Conservation (phyloP, 176 grass and related monocot species). For the Leersia perrieri region DNA sequence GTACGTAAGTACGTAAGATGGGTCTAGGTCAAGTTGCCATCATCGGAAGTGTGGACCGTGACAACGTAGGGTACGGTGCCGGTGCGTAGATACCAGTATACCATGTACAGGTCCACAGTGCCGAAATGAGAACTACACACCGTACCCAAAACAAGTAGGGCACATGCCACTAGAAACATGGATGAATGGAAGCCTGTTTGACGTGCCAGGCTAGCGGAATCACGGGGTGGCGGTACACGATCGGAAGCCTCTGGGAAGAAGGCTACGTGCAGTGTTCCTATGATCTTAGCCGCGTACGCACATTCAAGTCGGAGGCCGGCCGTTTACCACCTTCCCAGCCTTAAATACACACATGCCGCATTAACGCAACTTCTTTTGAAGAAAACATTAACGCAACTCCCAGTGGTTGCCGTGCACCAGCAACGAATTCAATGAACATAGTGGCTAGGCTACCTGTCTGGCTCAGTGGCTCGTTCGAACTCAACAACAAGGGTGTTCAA, state of each 20-base stretch:
- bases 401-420: background rate
- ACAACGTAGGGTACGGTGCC: background rate
- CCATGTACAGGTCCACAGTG: too few relatives aligned
- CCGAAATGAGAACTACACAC: background rate
- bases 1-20: background rate
- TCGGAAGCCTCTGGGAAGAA: background rate
- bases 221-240: too few relatives aligned
- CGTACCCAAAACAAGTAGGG: background rate
- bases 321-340: background rate
- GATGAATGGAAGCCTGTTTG: background rate
- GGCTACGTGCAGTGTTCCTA: background rate
- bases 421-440: background rate
- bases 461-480: background rate
- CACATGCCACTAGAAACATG: background rate
- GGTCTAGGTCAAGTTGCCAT: background rate
- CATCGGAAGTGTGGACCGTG: background rate
- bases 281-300: background rate
- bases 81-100: background rate
- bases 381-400: background rate
- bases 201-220: background rate
- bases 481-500: too few relatives aligned
- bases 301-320: background rate
- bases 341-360: conserved; percentile 22
- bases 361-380: background rate
- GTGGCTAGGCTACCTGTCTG: background rate